phyloP scores from a whole-genome alignment of 495 filamentous ascomycete genomes.

The Darksidea phi region DNA sequence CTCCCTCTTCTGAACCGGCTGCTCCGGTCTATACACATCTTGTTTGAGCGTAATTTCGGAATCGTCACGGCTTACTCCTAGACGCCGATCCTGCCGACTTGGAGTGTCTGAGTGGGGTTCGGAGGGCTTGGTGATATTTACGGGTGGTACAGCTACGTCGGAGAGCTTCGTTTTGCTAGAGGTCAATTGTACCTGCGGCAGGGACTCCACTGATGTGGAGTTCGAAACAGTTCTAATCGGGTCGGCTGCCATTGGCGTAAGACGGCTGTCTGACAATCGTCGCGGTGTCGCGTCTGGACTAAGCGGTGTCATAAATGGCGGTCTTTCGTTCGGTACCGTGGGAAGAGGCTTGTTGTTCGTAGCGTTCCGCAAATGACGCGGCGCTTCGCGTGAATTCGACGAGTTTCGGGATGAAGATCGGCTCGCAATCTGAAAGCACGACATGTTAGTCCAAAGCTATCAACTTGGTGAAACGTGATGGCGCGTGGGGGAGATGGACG shows the following conservation, averaged over 20 bases:
- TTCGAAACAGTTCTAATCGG: slow-evolving; percentile 4
- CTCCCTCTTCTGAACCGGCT: neutral
- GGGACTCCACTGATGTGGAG: slow-evolving; percentile 9
- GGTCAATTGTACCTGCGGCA: neutral
- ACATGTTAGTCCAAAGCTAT: slow-evolving; percentile 13
- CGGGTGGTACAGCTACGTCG: no score
- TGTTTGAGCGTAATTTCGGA: neutral
- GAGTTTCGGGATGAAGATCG: slow-evolving; percentile 34
- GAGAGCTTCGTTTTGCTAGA: no score
- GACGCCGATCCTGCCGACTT: no score
- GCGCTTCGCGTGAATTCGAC: slow-evolving; percentile 30
- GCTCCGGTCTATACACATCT: neutral
- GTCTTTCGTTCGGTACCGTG: slow-evolving; percentile 32
- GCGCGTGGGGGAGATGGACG: slow-evolving; percentile 3
- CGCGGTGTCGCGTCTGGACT: slow-evolving; percentile 2
- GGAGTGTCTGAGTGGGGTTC: no score
- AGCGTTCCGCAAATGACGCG: slow-evolving; percentile 22
- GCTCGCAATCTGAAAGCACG: slow-evolving; percentile 30
- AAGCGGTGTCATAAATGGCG: slow-evolving; percentile 14
- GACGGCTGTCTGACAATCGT: neutral
- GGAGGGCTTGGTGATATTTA: no score
- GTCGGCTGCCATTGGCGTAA: neutral
- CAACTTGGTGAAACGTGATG: slow-evolving; percentile 14
- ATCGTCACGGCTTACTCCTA: slow-evolving; percentile 3
- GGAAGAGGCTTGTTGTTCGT: slow-evolving; percentile 33